These are phyloP conservation scores for Quercus dentata DNA, from an alignment of 306 rosid species.

Conservation along the genomic window DNA sequence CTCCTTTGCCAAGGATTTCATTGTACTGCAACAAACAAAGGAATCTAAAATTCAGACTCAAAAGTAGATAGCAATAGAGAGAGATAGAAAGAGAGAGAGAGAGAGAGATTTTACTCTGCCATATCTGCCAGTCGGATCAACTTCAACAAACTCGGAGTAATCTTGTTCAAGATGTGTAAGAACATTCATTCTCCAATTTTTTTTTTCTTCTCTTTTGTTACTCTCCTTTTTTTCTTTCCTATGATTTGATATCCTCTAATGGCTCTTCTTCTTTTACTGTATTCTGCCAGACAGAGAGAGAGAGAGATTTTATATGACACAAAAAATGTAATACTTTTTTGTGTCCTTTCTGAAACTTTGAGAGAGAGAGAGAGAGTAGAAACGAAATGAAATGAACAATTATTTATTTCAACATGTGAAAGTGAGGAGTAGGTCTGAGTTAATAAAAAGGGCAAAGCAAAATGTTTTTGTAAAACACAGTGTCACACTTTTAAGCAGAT, in stretches of 20 bases:
- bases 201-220: conserved; percentile 7
- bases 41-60: conserved; percentile 12
- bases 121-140: conserved; percentile 99
- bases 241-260: conserved; percentile 14
- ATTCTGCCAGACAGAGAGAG: background rate
- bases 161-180: conserved; percentile 49
- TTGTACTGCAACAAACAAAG: conserved; percentile 59
- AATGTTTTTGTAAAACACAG: background rate
- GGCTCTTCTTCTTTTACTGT: conserved; percentile 28
- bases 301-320: conserved; percentile 12
- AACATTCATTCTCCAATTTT: conserved; percentile 52
- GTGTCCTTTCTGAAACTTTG: background rate
- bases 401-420: conserved; percentile 18
- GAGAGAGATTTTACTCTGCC: conserved; percentile 64
- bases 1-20: conserved; percentile 95
- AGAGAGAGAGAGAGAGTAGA: background rate
- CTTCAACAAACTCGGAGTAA: conserved; percentile 69
- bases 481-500: conserved; percentile 25
- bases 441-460: background rate
- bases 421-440: conserved; percentile 5
- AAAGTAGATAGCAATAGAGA: background rate
- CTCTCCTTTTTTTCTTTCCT: background rate
- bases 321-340: conserved; percentile 1
- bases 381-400: background rate
- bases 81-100: conserved; percentile 1